Base-by-base conservation (phyloP, 345 rosid genomes). In the Trapa bicornis region DNA sequence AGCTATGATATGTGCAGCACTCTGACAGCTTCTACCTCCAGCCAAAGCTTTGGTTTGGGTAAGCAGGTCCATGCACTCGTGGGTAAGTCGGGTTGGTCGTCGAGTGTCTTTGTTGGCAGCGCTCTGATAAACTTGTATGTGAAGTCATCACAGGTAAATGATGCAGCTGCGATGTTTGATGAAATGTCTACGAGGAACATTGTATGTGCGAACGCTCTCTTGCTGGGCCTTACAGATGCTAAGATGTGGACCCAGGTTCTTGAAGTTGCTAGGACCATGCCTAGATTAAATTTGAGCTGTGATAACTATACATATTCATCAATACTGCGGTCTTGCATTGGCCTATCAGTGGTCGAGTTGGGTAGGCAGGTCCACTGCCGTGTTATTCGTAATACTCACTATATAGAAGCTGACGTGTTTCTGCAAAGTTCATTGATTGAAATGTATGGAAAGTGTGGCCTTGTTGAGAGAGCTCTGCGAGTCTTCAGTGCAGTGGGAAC, bases 391-490 rank as follows among this genome's bases (percentile, higher is more conserved):
- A 74, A 70, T 66, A 65, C 66, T 29, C 13, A 68, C 47, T 60
- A 77, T 47, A 41, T 74, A 64, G 80, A 35, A 61, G 74, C 64
- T 66, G 91, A 82, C 74, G 73, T 79, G 22, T 80, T 77, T 65
- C 37, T 83, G 80, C 83, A 75, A 66, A 83, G 86, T 67, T 82
- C 91, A n/a, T 60, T 86, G 75, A 77, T 80, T 67, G 91, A 86
- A 73, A 79, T 81, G 86, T 82, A 86, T 75, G 87, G 85, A 16
- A 83, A 81, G 67, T 80, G 82, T 74, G 87, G 91, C 65, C 70
- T 74, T 39, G 78, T 77, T 17, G 47, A n/a, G 70, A 74, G 78
- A 72, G 87, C 84, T 61, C 70, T 69, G 62, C 76, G 66, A 50
- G 85, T 83, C 5, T 86, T 83, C 57, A 67, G 67, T 37, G 66